Evolutionary conservation across 805 yeast species (phyloP), one percentile per base, ranked within the genome.

Genomic region (Lachancea sp.): DNA sequence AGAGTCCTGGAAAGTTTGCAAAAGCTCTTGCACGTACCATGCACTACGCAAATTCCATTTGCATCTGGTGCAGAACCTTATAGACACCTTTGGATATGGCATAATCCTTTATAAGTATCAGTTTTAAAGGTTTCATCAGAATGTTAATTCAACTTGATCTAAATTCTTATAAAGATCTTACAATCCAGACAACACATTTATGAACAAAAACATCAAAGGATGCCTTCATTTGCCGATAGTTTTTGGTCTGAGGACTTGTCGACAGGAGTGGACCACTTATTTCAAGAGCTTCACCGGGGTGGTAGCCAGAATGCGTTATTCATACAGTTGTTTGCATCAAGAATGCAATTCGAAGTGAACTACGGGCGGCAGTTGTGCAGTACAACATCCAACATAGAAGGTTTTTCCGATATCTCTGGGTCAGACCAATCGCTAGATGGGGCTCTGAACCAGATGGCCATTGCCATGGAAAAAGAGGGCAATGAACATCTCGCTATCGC

Each of bases 21-120:
- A 65, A 1, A 89, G 67, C 62, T 88, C 96, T 59, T 85, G 95
- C 27, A 79, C 68, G 54, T 86, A 86, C 96, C 96, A 89, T 0
- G 86, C 74, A 1, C 96, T 95, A 11, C 96, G 68, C 38, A 86
- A 74, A 55, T 85, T 84, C 96, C 96, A 88, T 56, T 84, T 83
- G 69, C 96, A 88, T 58, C 75, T 78, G 32, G 84, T 82, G 59
- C 96, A 88, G 65, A 82, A 88, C 52, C 77, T 73, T 35, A 88
- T 86, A 3, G 78, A 67, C 2, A 88, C 75, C 36, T 79, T 68
- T 2, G 95, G 93, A 47, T 71, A 79, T 26, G 59, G 55, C 60
- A 57, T 32, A 55, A 30, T 31, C 49, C 48, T 16, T 16, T 16
- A 17, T 20, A 16, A 22, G 17, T 17, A 25, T 15, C 19, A 42